phyloP scores from a whole-genome alignment of 768 basidiomycete species.

The Lactifluus pinguis region DNA sequence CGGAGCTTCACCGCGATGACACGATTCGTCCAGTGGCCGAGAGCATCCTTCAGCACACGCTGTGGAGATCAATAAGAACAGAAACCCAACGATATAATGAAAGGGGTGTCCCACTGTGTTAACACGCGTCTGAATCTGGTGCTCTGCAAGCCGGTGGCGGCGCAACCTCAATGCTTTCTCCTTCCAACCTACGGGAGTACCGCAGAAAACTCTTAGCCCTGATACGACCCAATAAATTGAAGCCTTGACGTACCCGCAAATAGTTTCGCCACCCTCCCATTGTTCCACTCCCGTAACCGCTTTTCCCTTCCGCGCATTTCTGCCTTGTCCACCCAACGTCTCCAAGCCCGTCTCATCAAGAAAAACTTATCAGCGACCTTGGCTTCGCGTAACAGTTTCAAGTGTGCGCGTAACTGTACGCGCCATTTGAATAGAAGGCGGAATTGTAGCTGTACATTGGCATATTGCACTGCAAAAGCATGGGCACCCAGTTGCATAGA shows the following conservation, averaged over 20 bases:
- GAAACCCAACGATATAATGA: not conserved
- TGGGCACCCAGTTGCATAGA: slow-evolving; percentile 38
- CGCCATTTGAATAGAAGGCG: slow-evolving; percentile 47
- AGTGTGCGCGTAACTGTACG: slow-evolving; percentile 38
- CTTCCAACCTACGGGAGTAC: slow-evolving; percentile 6
- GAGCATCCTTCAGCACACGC: slow-evolving; percentile 41
- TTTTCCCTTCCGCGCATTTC: slow-evolving; percentile 37
- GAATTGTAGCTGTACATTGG: slow-evolving; percentile 33
- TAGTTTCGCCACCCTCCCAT: slow-evolving; percentile 27
- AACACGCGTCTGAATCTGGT: slow-evolving; percentile 6
- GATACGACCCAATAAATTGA: not conserved
- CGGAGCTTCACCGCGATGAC: slow-evolving; percentile 67
- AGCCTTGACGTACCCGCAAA: slow-evolving; percentile 28
- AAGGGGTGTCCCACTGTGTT: not conserved
- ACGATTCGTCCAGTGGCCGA: slow-evolving; percentile 60
- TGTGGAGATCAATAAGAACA: slow-evolving; percentile 23
- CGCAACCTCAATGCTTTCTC: slow-evolving; percentile 15
- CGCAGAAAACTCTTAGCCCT: not conserved
- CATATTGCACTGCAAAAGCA: slow-evolving; percentile 41
- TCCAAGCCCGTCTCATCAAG: slow-evolving; percentile 38
- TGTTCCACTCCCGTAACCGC: slow-evolving; percentile 37
- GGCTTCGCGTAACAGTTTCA: slow-evolving; percentile 46
- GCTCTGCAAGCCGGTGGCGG: slow-evolving; percentile 16
- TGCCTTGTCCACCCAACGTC: slow-evolving; percentile 38
- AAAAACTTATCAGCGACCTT: slow-evolving; percentile 46